These are phyloP conservation scores for Trypethelium eluteriae DNA, from an alignment of 495 filamentous ascomycete genomes.

Conservation along the genomic window DNA sequence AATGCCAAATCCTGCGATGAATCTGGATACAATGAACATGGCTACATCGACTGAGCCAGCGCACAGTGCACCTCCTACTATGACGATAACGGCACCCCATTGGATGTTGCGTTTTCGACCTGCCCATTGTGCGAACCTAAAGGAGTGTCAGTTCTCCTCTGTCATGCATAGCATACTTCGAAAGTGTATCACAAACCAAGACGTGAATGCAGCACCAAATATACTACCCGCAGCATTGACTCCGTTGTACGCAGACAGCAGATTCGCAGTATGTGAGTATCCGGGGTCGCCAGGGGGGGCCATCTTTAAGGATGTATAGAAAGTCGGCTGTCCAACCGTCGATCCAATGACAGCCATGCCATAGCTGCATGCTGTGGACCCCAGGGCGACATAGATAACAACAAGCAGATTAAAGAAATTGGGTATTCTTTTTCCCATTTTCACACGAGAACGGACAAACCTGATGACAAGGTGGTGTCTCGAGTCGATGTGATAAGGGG, in stretches of 20 bases:
- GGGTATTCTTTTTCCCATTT: slow-evolving; percentile 27
- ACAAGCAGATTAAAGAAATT: slow-evolving; percentile 33
- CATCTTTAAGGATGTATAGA: slow-evolving; percentile 43
- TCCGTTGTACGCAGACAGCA: slow-evolving; percentile 45
- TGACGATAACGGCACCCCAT: slow-evolving; percentile 20
- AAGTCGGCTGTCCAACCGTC: slow-evolving; percentile 47
- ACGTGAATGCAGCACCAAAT: slow-evolving; percentile 18
- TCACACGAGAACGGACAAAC: not conserved
- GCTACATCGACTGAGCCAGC: slow-evolving; percentile 22
- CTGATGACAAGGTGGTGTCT: not conserved
- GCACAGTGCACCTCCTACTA: slow-evolving; percentile 24
- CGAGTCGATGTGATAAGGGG: too few species aligned
- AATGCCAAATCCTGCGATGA: slow-evolving; percentile 23
- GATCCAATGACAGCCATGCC: slow-evolving; percentile 45
- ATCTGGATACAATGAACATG: slow-evolving; percentile 23
- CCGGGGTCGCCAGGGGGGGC: slow-evolving; percentile 36
- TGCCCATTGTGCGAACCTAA: slow-evolving; percentile 9
- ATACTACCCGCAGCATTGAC: slow-evolving; percentile 37
- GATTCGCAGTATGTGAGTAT: slow-evolving; percentile 42
- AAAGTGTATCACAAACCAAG: not conserved
- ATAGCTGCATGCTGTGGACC: slow-evolving; percentile 39
- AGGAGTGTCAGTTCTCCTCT: not conserved
- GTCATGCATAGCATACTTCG: too few species aligned
- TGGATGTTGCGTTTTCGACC: slow-evolving; percentile 24
- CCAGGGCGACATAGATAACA: slow-evolving; percentile 31